Evolutionary conservation across 2,329 filamentous ascomycete genomes (phyloP), one percentile per base, ranked within the genome.

Genomic region (Diaporthe humulicola): DNA sequence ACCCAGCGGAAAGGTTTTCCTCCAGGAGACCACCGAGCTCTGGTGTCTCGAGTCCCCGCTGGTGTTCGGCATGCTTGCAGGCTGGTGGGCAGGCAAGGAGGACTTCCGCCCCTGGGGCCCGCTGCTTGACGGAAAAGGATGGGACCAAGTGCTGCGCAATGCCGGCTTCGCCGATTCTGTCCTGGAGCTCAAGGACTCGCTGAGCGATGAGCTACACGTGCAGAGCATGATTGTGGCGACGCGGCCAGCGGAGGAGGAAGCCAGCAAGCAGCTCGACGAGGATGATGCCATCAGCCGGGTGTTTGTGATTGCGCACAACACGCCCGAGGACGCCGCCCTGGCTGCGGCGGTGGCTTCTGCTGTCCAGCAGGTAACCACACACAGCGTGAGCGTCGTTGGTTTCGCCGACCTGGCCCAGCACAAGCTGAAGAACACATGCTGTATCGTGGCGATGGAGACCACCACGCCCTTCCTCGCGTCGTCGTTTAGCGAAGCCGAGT

Each of bases 41-140:
- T 57, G 72, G 40, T 74, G 70, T 22, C 70, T 75, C 40, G 66
- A 72, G 22, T 74, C 69, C 1, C 73, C 69, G 19, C 52, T 76
- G 38, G 80, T 84, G 74, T 85, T 86, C 64, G 83, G 83, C 8
- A 77, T 79, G 14, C 78, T 85, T 15, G 77, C 81, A 4, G 83
- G 83, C n/a, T 85, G 84, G 83, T 85, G 84, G 83, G 78, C 83
- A 48, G 61, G 36, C 19, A 60, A 40, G 42, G 61, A 73, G 52
- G 72, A 74, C 64, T 74, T 74, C 73, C 73, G 73, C 30, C 69
- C 69, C 36, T 71, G 70, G 60, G 73, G 73, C 60, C 73, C 72
- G 10, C 64, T 74, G 64, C 64, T 74, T 54, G 56, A 58, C 56
- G 70, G 56, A 1, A 58, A 72, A 9, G 74, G 73, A 2, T 76